These are phyloP conservation scores for Crithidia thermophila DNA, from an alignment of 208 protist genomes.

Conservation along the genomic window DNA sequence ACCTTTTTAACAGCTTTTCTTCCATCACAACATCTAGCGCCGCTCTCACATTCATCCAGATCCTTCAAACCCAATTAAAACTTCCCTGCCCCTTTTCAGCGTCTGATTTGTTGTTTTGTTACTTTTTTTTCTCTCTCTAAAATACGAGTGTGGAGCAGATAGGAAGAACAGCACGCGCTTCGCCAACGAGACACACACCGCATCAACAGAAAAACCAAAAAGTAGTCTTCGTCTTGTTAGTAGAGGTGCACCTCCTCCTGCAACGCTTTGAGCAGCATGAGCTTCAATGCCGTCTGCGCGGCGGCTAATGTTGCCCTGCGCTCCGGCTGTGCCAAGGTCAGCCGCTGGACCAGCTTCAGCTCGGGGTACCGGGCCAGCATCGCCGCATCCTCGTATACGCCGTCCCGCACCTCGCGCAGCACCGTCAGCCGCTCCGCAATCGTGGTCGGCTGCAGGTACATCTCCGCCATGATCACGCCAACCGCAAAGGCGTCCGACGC, in stretches of 20 bases:
- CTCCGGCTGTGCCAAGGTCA: constrained; percentile 35
- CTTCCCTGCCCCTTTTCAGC: too few species aligned
- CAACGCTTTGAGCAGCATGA: constrained; percentile 22
- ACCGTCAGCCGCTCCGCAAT: constrained; percentile 68
- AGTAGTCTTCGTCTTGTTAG: not conserved
- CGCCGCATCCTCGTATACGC: constrained; percentile 33
- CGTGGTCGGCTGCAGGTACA: constrained; percentile 84
- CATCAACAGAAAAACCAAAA: not conserved
- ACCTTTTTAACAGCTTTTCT: not conserved
- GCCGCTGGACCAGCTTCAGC: constrained; percentile 45
- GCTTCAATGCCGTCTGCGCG: constrained; percentile 14
- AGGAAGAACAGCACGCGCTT: too few species aligned
- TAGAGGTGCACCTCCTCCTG: constrained; percentile 13
- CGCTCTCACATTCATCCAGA: too few species aligned
- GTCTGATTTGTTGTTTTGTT: too few species aligned
- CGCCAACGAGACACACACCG: not conserved
- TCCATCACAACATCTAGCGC: too few species aligned
- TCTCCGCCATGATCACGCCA: constrained; percentile 80
- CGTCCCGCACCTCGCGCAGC: constrained; percentile 61
- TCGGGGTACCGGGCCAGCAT: constrained; percentile 64
- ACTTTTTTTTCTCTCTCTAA: too few species aligned
- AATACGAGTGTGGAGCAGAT: too few species aligned
- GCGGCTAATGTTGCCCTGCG: constrained; percentile 22
- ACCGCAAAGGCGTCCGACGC: constrained; percentile 73
- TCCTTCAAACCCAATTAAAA: too few species aligned